phyloP scores from a whole-genome alignment of 2,329 filamentous ascomycete genomes.

The Fusarium pseudocircinatum region DNA sequence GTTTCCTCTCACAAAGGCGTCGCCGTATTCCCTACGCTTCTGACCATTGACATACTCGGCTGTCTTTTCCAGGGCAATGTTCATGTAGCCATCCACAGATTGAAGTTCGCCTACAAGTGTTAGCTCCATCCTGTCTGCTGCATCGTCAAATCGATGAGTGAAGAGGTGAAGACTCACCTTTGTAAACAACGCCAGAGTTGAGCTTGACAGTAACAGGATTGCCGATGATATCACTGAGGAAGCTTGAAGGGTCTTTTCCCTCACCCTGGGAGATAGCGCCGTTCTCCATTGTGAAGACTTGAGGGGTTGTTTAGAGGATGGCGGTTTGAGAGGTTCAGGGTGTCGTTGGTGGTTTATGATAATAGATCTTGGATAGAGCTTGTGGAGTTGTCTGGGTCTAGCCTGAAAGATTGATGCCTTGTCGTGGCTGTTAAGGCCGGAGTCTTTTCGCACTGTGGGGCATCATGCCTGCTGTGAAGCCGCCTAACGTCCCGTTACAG shows the following conservation, averaged over 20 bases:
- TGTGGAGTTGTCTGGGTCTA: slow-evolving; percentile 23
- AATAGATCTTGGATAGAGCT: slow-evolving; percentile 20
- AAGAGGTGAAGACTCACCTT: slow-evolving; percentile 66
- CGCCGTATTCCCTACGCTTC: slow-evolving; percentile 85
- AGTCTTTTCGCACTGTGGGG: slow-evolving; percentile 38
- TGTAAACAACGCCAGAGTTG: slow-evolving; percentile 98
- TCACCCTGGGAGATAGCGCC: slow-evolving; percentile 70
- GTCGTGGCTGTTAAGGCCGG: slow-evolving; percentile 36
- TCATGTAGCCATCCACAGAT: slow-evolving; percentile 99
- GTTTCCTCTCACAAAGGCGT: slow-evolving; percentile 95
- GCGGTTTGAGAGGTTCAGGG: slow-evolving; percentile 2
- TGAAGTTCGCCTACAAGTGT: slow-evolving; percentile 80
- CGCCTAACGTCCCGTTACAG: slow-evolving; percentile 35
- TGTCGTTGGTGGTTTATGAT: slow-evolving; percentile 25
- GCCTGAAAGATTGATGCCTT: slow-evolving; percentile 36
- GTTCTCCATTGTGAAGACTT: slow-evolving; percentile 74
- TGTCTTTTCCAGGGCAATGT: slow-evolving; percentile 96
- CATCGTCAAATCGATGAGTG: background rate
- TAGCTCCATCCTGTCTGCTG: background rate
- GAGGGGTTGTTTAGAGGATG: slow-evolving; percentile 5
- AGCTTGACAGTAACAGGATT: slow-evolving; percentile 95
- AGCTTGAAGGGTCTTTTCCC: slow-evolving; percentile 91
- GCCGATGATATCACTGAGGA: slow-evolving; percentile 93
- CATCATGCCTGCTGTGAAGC: slow-evolving; percentile 3
- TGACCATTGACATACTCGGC: slow-evolving; percentile 89